Conservation (phyloP, 2,329 filamentous ascomycete species). For the Rutstroemia sp. region DNA sequence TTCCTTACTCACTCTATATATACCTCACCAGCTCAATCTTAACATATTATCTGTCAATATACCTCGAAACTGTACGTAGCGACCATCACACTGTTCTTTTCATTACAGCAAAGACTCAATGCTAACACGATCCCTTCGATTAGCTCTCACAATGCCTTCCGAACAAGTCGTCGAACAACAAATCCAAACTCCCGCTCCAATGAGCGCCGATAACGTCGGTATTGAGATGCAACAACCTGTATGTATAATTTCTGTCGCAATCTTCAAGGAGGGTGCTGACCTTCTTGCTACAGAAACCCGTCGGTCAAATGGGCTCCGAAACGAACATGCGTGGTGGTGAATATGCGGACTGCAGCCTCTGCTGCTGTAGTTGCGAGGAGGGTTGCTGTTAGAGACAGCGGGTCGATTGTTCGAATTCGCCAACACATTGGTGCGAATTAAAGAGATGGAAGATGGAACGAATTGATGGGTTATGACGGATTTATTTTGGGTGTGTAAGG, state of each 20-base stretch:
- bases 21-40: no score
- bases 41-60: not conserved
- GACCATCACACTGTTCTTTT: not conserved
- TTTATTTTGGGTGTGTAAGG: not conserved
- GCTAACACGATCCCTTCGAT: not conserved
- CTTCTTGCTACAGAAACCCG: conserved; percentile 11
- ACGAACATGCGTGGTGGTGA: conserved; percentile 15
- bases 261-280: not conserved
- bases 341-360: conserved; percentile 9
- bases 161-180: conserved; percentile 23
- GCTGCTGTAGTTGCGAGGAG: conserved; percentile 14
- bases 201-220: conserved; percentile 17
- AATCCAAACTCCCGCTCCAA: conserved; percentile 23
- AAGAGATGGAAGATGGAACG: not conserved
- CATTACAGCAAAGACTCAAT: not conserved
- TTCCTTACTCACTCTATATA: no score
- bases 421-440: not conserved
- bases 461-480: not conserved
- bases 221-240: conserved; percentile 25
- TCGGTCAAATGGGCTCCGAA: conserved; percentile 8
- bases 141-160: conserved; percentile 22
- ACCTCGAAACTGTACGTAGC: not conserved
- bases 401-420: not conserved
- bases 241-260: conserved; percentile 3
- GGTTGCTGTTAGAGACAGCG: conserved; percentile 9